A percentile compares a stretch with the other conserved stretches of the same genome.
phyloP scores from a whole-genome alignment of 345 rosid genomes.

The Euclidium syriacum region DNA sequence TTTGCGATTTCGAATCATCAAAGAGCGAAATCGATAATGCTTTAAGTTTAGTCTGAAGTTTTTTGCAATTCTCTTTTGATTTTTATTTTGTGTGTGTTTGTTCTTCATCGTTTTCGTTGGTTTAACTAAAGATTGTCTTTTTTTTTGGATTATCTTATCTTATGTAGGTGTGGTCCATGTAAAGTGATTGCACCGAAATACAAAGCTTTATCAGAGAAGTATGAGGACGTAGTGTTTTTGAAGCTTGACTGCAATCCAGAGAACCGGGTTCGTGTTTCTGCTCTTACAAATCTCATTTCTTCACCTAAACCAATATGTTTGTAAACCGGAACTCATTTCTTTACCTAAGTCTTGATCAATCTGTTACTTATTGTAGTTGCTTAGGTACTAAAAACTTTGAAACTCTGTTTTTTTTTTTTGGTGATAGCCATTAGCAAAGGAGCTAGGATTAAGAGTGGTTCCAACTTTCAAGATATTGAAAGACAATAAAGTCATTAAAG shows the following conservation, averaged over 20 bases:
- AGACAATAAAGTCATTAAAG: constrained; percentile 59
- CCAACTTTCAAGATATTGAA: constrained; percentile 93
- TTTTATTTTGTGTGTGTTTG: not conserved
- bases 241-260: constrained; percentile 96
- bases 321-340: not conserved
- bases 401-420: not conserved
- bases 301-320: not conserved
- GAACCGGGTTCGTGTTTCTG: constrained; percentile 53
- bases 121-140: not conserved
- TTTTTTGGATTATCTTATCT: not conserved
- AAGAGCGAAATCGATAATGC: no score
- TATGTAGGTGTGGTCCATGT: constrained; percentile 92
- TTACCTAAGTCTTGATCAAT: not conserved
- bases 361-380: not conserved
- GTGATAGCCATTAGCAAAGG: constrained; percentile 86
- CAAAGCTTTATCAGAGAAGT: constrained; percentile 69
- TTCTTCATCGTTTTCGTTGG: not conserved
- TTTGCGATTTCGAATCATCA: no score
- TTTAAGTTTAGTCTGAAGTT: not conserved
- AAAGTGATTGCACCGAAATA: constrained; percentile 88
- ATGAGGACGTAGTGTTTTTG: constrained; percentile 74
- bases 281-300: not conserved
- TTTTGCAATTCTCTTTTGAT: not conserved
- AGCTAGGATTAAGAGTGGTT: constrained; percentile 90
- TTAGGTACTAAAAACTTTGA: not conserved